Evolutionary conservation across 305 asterid species (phyloP).

Genomic region (Ajuga reptans): DNA sequence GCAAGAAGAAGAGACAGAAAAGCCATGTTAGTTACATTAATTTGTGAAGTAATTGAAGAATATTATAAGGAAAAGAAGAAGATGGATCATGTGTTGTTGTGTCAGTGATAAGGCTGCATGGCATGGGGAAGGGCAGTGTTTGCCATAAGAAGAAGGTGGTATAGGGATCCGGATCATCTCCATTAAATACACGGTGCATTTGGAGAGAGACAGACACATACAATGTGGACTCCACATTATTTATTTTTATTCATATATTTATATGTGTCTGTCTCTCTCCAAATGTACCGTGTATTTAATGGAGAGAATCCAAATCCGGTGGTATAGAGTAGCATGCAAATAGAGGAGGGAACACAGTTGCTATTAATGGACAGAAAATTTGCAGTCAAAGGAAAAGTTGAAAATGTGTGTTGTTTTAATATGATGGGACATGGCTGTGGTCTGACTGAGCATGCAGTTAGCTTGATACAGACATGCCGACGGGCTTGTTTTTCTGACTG

Average conservation of each 20-base stretch:
- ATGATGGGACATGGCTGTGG: constrained; percentile 35
- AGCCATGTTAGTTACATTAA: constrained; percentile 15
- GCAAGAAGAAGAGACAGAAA: constrained; percentile 19
- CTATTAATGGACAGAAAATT: neutral
- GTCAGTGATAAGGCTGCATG: constrained; percentile 33
- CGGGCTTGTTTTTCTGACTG: constrained; percentile 12
- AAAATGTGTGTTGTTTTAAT: constrained; percentile 20
- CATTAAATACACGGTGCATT: too few species aligned
- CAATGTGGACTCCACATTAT: too few species aligned
- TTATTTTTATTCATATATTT: too few species aligned
- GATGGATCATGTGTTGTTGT: neutral
- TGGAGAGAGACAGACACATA: too few species aligned
- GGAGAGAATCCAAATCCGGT: too few species aligned
- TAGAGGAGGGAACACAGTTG: constrained; percentile 19
- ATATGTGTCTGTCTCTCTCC: too few species aligned
- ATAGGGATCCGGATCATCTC: too few species aligned
- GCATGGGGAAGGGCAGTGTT: constrained; percentile 17
- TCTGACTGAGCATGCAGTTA: neutral
- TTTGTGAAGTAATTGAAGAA: neutral
- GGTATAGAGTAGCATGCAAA: constrained; percentile 21
- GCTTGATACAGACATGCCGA: constrained; percentile 27
- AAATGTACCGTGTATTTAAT: too few species aligned
- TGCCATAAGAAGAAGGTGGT: constrained; percentile 23
- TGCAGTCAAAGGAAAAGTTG: constrained; percentile 23
- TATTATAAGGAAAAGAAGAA: neutral